These are phyloP conservation scores for Lactarius psammicola DNA, from an alignment of 768 basidiomycete genomes.

Conservation along the genomic window DNA sequence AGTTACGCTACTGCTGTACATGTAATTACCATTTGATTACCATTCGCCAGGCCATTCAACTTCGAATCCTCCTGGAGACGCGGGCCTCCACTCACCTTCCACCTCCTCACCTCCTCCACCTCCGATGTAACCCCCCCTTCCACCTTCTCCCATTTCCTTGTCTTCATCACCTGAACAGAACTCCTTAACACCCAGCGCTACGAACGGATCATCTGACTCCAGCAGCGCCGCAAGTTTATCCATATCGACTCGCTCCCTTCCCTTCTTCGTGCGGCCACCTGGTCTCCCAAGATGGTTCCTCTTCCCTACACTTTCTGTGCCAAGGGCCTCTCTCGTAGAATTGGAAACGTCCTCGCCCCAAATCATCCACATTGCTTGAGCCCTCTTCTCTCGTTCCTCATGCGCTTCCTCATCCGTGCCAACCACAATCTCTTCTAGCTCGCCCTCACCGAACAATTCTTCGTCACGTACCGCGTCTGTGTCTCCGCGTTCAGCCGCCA, in stretches of 20 bases:
- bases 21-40: not conserved
- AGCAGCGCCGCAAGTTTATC: constrained; percentile 56
- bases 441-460: constrained; percentile 68
- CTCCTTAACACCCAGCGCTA: constrained; percentile 6
- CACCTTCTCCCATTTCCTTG: not conserved
- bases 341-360: constrained; percentile 20
- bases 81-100: constrained; percentile 7
- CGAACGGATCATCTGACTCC: constrained; percentile 20
- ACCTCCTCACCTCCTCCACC: not conserved
- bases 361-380: constrained; percentile 21
- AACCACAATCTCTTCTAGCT: constrained; percentile 61
- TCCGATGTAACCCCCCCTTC: not conserved
- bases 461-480: constrained; percentile 58
- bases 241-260: constrained; percentile 50
- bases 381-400: constrained; percentile 28
- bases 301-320: constrained; percentile 21
- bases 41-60: not conserved
- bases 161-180: not conserved
- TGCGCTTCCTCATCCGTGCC: constrained; percentile 36
- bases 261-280: constrained; percentile 33
- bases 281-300: constrained; percentile 22
- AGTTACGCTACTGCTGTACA: not conserved
- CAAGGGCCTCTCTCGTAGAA: constrained; percentile 5
- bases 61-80: not conserved
- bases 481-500: constrained; percentile 58